These are phyloP conservation scores for Pseudogymnoascus sp. DNA, from an alignment of 2,329 filamentous ascomycete genomes.

Conservation along the genomic window DNA sequence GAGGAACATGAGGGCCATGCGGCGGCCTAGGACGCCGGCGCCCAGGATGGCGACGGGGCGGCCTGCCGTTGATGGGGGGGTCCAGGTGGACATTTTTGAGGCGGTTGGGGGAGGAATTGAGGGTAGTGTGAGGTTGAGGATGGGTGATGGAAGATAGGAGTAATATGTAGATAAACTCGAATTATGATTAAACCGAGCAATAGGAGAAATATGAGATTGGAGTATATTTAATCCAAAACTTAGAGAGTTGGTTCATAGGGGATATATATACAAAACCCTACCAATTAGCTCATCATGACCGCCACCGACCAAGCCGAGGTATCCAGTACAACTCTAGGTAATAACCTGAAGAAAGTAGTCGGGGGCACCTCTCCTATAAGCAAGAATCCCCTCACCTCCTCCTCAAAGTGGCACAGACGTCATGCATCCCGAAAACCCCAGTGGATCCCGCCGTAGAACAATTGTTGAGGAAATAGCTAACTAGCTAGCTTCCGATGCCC, in stretches of 20 bases:
- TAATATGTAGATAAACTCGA: neutral
- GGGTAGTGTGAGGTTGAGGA: neutral
- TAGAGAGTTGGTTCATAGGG: neutral
- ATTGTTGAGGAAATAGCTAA: neutral
- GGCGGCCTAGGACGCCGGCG: slow-evolving; percentile 35
- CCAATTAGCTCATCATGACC: neutral
- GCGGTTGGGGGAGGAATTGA: neutral
- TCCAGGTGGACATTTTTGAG: slow-evolving; percentile 9
- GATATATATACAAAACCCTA: neutral
- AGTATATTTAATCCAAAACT: neutral
- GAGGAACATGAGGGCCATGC: slow-evolving; percentile 34
- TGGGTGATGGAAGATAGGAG: neutral
- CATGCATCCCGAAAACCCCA: neutral
- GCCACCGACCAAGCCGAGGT: neutral
- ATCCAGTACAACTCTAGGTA: neutral
- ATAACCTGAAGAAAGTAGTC: neutral
- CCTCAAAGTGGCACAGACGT: neutral
- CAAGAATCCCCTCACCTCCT: neutral
- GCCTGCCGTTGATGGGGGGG: slow-evolving; percentile 16
- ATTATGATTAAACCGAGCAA: neutral
- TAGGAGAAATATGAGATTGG: neutral
- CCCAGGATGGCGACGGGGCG: slow-evolving; percentile 33
- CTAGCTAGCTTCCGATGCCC: neutral
- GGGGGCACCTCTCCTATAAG: neutral
- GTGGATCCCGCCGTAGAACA: neutral